phyloP scores from a whole-genome alignment of 495 filamentous ascomycete species.

The Platismatia glauca region DNA sequence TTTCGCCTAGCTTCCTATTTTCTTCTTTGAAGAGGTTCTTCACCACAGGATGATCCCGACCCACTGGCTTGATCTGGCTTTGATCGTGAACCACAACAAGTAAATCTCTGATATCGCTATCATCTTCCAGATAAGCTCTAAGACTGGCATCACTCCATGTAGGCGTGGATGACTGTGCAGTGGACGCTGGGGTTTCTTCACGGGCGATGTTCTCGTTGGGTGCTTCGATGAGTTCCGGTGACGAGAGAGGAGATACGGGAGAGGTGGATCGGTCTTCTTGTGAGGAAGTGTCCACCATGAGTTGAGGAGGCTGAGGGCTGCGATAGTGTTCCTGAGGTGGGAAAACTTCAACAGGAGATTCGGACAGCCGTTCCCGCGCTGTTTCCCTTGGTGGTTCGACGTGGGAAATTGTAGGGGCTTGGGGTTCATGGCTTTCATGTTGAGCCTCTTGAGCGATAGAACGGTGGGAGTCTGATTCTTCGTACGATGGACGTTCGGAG shows the following conservation, averaged over 20 bases:
- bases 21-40: constrained; percentile 74
- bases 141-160: constrained; percentile 79
- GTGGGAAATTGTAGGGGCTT: background rate
- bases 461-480: constrained; percentile 15
- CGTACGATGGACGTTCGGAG: constrained; percentile 19
- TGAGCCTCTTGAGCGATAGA: constrained; percentile 13
- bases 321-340: constrained; percentile 27
- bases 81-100: constrained; percentile 88
- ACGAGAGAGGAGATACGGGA: constrained; percentile 53
- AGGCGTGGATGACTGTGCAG: constrained; percentile 33
- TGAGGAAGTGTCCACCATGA: constrained; percentile 58
- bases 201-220: constrained; percentile 27
- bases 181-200: constrained; percentile 34
- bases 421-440: constrained; percentile 15
- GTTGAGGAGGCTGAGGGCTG: constrained; percentile 35
- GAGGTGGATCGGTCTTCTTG: constrained; percentile 52
- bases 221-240: constrained; percentile 52
- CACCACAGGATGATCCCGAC: constrained; percentile 75
- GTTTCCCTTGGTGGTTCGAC: constrained; percentile 22
- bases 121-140: constrained; percentile 83
- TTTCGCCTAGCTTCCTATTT: constrained; percentile 69
- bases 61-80: constrained; percentile 63
- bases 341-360: constrained; percentile 71
- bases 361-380: constrained; percentile 48
- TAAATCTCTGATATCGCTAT: constrained; percentile 82